Evolutionary conservation across 441 rosid genomes (phyloP), one percentile per base, ranked within the genome.

Genomic region (Eutrema salsugineum): DNA sequence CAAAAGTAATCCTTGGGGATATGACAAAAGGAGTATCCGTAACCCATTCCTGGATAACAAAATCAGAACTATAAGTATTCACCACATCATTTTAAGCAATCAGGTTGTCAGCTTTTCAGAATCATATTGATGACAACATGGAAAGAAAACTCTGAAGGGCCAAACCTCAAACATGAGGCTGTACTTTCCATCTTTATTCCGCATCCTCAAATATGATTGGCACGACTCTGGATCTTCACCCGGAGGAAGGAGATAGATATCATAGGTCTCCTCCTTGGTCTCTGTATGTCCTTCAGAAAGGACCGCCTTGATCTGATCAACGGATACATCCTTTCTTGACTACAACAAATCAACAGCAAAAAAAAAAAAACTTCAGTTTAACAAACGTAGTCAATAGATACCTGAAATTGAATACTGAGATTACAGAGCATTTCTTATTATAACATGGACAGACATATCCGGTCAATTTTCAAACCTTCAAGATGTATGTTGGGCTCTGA

Each of bases 151-250:
- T 71, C 71, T 44, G 40, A 36, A 20, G 48, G 63, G 56, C 36
- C 89, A 77, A 75, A 95, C 99, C 99, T 95, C 99, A 83, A 95
- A 95, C 99, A 95, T 95, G 76, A 95, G 99, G 79, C 86, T 93
- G 74, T 95, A 95, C 82, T 91, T 93, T 79, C 99, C 99, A 68
- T 95, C 98, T 86, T 89, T 95, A 68, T 95, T 91, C 78, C 98
- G 86, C 98, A 95, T 95, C 82, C 99, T 88, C 78, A 93, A 71
- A 81, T 95, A 95, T 46, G 99, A 95, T 69, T 95, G 98, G 66
- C 99, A 95, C 32, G 98, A 79, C 80, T 93, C 97, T 38, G 91
- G 93, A 83, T 95, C 98, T 88, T 95, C 99, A 75, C 98, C 99
- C 6, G 98, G 99, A 69, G 99, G 99, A 70, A 95, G 84, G 66